Evolutionary conservation across 306 rosid genomes (phyloP).

Genomic region (Datisca glomerata): DNA sequence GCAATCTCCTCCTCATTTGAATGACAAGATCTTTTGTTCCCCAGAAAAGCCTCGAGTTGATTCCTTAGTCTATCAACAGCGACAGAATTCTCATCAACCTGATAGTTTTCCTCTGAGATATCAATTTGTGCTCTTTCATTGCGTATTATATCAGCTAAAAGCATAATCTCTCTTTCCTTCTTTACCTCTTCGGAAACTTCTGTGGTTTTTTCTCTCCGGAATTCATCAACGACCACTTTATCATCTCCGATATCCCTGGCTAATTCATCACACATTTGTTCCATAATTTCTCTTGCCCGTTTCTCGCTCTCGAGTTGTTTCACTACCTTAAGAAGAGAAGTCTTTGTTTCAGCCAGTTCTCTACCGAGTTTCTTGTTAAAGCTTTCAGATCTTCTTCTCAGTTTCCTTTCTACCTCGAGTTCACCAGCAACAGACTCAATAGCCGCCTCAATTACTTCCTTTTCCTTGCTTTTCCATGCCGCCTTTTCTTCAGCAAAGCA

Average conservation of each 20-base stretch:
- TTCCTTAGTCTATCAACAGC: constrained; percentile 75
- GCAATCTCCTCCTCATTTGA: constrained; percentile 51
- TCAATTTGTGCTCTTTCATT: constrained; percentile 79
- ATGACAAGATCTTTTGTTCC: constrained; percentile 48
- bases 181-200: constrained; percentile 51
- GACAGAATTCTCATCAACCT: constrained; percentile 58
- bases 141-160: constrained; percentile 39
- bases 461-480: constrained; percentile 82
- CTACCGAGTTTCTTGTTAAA: constrained; percentile 91
- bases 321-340: constrained; percentile 63
- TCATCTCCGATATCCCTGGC: constrained; percentile 67
- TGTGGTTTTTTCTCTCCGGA: constrained; percentile 33
- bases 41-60: constrained; percentile 84
- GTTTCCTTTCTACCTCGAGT: constrained; percentile 80
- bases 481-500: constrained; percentile 92
- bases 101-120: constrained; percentile 59
- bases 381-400: constrained; percentile 79
- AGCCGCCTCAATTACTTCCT: constrained; percentile 84
- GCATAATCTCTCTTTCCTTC: constrained; percentile 75
- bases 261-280: constrained; percentile 73
- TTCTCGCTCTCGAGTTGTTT: constrained; percentile 88
- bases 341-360: constrained; percentile 83
- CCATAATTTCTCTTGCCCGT: constrained; percentile 87
- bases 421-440: constrained; percentile 87
- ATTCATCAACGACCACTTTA: constrained; percentile 42